Base-by-base conservation (phyloP, 139 green algal species). In the Micractinium sp. region DNA sequence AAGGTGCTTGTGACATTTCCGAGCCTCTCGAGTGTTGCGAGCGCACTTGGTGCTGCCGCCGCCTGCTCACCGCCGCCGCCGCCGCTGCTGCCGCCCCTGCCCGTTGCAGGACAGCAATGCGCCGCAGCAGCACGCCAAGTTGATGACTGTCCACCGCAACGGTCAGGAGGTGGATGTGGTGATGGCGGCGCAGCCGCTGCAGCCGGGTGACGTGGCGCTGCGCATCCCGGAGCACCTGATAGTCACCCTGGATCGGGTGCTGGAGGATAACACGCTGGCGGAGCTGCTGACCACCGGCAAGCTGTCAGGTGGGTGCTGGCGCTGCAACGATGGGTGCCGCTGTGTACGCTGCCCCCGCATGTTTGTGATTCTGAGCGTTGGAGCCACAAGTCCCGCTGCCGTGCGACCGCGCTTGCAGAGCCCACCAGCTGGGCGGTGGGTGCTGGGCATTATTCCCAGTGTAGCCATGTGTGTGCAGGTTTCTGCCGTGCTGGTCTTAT, bases 221-320 rank as follows among this genome's bases (percentile, higher is more conserved):
- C 73, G 88, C 14, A 89, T 99, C 7, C 97, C 97, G 14, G 95
- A 98, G 75, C 83, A 94, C 53, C 89, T 99, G 27, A 87, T 96
- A 3, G 94, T 99, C 5, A 98, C 97, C 0, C 90, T 99, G 31
- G 95, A 98, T 75, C 89, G 95, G 41, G 85, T 88, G 31, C 53
- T 82, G 39, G 33, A 86, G 66, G 66, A 87, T 47, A 76, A 82
- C 66, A 56, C 81, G 12, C 81, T 94, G 88, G 97, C 96, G 20
- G 97, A 99, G 93, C 93, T 99, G 90, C 91, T 99, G 20, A 98
- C 97, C 4, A 97, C 96, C 25, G 94, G 96, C 89, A 99, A 98
- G 93, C 95, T 99, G 71, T 82, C 56, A 19, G 61, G 82, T 77
- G 82, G 74, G 82, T 53, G 71, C 71, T 77, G 71, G 38, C 19